Evolutionary conservation across 2,329 filamentous ascomycete species (phyloP).

Genomic region (Epichloe sibirici): DNA sequence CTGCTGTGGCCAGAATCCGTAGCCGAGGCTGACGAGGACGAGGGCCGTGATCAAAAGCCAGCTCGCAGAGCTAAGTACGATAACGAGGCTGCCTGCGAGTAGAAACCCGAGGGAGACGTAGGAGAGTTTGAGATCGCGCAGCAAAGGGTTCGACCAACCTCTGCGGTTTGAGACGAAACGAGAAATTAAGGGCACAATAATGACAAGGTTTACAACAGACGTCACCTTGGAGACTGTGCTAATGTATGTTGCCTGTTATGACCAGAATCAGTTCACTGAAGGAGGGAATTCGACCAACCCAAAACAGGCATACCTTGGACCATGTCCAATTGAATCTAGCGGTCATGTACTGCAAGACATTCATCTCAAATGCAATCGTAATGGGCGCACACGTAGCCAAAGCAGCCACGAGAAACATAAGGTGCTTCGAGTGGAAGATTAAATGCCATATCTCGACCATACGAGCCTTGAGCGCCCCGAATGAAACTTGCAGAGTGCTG

Average conservation of each 20-base stretch:
- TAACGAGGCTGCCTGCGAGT: neutral
- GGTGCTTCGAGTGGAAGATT: neutral
- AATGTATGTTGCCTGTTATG: neutral
- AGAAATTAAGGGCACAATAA: neutral
- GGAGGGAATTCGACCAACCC: neutral
- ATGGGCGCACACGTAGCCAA: neutral
- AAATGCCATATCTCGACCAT: neutral
- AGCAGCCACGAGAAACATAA: neutral
- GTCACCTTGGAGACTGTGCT: neutral
- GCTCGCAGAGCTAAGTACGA: neutral
- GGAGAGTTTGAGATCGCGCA: neutral
- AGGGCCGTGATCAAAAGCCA: neutral
- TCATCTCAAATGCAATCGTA: neutral
- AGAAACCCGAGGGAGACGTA: neutral
- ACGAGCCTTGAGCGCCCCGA: neutral
- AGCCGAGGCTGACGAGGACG: neutral
- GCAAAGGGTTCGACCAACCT: neutral
- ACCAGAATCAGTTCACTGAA: neutral
- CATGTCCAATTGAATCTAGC: neutral
- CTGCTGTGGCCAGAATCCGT: neutral
- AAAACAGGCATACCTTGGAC: neutral
- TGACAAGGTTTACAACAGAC: neutral
- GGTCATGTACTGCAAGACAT: neutral
- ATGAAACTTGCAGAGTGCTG: neutral
- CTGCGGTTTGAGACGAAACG: neutral